Evolutionary conservation across 768 basidiomycete genomes (phyloP).

Genomic region (Floccularia luteovirens): DNA sequence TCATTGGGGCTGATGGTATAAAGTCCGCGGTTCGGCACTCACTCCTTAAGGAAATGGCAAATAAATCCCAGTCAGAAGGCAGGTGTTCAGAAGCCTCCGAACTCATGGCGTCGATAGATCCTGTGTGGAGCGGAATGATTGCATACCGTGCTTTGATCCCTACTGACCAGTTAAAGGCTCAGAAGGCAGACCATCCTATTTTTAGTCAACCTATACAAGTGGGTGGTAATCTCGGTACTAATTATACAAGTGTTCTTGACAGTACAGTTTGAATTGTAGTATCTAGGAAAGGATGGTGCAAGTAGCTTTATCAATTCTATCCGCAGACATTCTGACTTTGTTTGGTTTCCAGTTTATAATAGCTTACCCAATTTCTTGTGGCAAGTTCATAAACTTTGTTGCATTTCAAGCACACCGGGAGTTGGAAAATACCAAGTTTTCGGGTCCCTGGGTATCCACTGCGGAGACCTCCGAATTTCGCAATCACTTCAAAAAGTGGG

Average conservation of each 20-base stretch:
- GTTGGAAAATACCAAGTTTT: slow-evolving; percentile 40
- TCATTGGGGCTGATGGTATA: slow-evolving; percentile 67
- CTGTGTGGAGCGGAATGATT: slow-evolving; percentile 50
- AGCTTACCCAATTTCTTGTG: slow-evolving; percentile 53
- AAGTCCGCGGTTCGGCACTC: slow-evolving; percentile 44
- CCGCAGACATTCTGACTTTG: background rate
- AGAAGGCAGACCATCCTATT: slow-evolving; percentile 38
- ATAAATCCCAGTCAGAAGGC: slow-evolving; percentile 23
- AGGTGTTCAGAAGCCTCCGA: slow-evolving; percentile 28
- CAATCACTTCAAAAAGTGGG: slow-evolving; percentile 41
- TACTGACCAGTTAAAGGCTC: slow-evolving; percentile 33
- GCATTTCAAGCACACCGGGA: slow-evolving; percentile 46
- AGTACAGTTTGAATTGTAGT: slow-evolving; percentile 26
- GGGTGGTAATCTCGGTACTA: slow-evolving; percentile 7
- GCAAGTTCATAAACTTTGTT: slow-evolving; percentile 54
- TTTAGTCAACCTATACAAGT: slow-evolving; percentile 44
- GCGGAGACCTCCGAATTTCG: slow-evolving; percentile 37
- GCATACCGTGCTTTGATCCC: slow-evolving; percentile 57
- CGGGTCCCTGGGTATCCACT: slow-evolving; percentile 44
- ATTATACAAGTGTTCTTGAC: slow-evolving; percentile 1
- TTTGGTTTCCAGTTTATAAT: slow-evolving; percentile 40
- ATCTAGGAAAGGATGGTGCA: slow-evolving; percentile 45
- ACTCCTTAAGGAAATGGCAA: slow-evolving; percentile 29
- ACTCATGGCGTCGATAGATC: slow-evolving; percentile 35
- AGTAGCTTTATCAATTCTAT: slow-evolving; percentile 8